Base-by-base conservation (phyloP, 2,329 filamentous ascomycete species). In the Ampelomyces quisqualis region DNA sequence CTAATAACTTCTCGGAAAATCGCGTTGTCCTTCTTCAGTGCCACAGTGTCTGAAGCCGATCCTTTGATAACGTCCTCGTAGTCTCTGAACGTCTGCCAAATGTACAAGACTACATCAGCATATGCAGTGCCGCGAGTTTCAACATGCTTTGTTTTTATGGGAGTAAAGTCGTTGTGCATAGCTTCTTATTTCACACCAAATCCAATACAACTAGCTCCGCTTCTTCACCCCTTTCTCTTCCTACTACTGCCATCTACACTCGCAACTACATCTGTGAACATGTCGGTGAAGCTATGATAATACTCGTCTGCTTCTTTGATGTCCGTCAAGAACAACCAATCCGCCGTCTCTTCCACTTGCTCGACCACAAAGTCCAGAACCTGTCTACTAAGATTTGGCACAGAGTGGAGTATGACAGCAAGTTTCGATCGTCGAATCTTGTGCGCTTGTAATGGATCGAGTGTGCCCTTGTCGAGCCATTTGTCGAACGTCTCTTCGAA, bases 401-500 rank as follows among this genome's bases (percentile, higher is more conserved):
- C 19, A 1, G 50, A 51, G 34, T 65, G 62, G 11, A 65, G 18
- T 8, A 65, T 58, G 4, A 64, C 40, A 1, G 57, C 58, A 13
- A 64, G 36, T 27, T 62, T 58, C 6, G 52, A 54, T 11, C 40
- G 44, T 2, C 38, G 42, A 10, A 62, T 41, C 5, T 47, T 47
- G 26, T 55, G 45, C 7, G 43, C 40, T 33, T 58, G 51, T 0
- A 65, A 45, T 1, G 55, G 48, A 8, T 49, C 47, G 38, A 62
- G 55, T 4, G 37, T 54, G 2, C 40, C 20, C 14, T 50, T 51
- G 13, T 59, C 46, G 3, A 65, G 43, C 45, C 51, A 64, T 20
- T 58, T 61, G 27, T 52, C 46, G 31, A 65, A 65, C 0, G 51
- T 58, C 24, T 65, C 55, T 45, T 65, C 62, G 27, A 63, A 65